Evolutionary conservation across 768 basidiomycete species (phyloP).

Genomic region (Kockovaella imperatae): DNA sequence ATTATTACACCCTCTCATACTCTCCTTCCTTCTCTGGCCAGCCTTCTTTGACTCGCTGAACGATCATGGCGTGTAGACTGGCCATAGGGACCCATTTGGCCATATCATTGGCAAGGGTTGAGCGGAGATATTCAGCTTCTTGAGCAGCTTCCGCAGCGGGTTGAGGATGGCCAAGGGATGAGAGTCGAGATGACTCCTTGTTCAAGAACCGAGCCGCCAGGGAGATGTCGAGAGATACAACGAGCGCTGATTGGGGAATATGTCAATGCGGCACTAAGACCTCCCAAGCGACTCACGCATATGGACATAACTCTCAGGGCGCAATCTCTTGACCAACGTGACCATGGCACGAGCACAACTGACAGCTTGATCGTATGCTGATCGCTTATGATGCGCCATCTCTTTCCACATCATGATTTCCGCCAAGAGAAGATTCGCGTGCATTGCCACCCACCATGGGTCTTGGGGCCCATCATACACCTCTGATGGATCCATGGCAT

Average conservation of each 20-base stretch:
- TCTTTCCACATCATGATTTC: slow-evolving; percentile 40
- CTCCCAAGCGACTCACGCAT: slow-evolving; percentile 23
- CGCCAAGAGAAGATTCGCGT: slow-evolving; percentile 30
- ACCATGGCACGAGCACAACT: slow-evolving; percentile 30
- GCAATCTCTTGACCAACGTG: slow-evolving; percentile 15
- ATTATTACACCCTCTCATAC: slow-evolving; percentile 35
- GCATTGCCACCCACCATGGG: slow-evolving; percentile 38
- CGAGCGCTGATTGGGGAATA: slow-evolving; percentile 18
- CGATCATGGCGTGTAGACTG: slow-evolving; percentile 29
- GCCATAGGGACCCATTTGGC: slow-evolving; percentile 33
- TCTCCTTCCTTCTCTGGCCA: slow-evolving; percentile 40
- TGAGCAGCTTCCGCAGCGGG: slow-evolving; percentile 10
- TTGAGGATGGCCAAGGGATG: slow-evolving; percentile 1
- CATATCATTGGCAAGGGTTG: slow-evolving; percentile 11
- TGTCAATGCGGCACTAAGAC: background rate
- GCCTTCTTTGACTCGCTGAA: slow-evolving; percentile 33
- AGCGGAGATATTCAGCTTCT: slow-evolving; percentile 22
- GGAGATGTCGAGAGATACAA: slow-evolving; percentile 32
- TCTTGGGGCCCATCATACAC: slow-evolving; percentile 19
- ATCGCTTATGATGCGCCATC: slow-evolving; percentile 22
- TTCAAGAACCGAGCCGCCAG: slow-evolving; percentile 32
- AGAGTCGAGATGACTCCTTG: slow-evolving; percentile 31
- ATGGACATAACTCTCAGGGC: slow-evolving; percentile 26
- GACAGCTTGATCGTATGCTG: slow-evolving; percentile 28
- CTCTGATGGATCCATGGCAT: background rate